phyloP scores from a whole-genome alignment of 331 rosid genomes.

The Acacia concinna region DNA sequence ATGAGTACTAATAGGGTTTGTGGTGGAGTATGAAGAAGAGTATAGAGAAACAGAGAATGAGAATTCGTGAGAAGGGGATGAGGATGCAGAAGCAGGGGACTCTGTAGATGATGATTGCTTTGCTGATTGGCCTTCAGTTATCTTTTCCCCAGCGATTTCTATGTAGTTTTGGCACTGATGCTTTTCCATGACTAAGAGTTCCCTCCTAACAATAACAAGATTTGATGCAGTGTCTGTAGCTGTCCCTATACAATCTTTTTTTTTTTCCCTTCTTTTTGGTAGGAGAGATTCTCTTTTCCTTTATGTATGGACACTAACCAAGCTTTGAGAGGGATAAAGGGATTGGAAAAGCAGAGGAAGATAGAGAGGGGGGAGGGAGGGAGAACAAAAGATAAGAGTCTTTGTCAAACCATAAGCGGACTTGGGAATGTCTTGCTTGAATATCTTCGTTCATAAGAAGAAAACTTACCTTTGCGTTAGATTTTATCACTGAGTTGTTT shows the following conservation, averaged over 20 bases:
- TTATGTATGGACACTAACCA: slow-evolving; percentile 42
- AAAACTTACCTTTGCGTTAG: not conserved
- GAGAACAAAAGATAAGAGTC: slow-evolving; percentile 38
- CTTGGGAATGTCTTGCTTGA: slow-evolving; percentile 43
- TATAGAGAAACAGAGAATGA: slow-evolving; percentile 83
- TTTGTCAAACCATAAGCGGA: slow-evolving; percentile 44
- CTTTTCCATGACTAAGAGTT: slow-evolving; percentile 58
- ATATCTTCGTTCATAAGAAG: not conserved
- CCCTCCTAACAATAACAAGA: slow-evolving; percentile 36
- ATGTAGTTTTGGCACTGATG: slow-evolving; percentile 44
- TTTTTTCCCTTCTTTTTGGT: slow-evolving; percentile 27
- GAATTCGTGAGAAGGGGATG: slow-evolving; percentile 93
- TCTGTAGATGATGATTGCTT: slow-evolving; percentile 27
- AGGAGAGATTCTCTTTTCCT: slow-evolving; percentile 25
- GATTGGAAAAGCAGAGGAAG: slow-evolving; percentile 42
- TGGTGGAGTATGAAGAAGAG: slow-evolving; percentile 47
- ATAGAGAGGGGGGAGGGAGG: slow-evolving; percentile 31
- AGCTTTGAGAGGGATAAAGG: slow-evolving; percentile 50
- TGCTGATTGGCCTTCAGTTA: slow-evolving; percentile 16
- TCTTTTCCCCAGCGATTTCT: slow-evolving; percentile 38
- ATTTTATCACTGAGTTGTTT: not conserved
- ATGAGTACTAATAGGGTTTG: slow-evolving; percentile 18
- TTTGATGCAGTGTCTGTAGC: slow-evolving; percentile 39
- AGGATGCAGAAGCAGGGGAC: slow-evolving; percentile 50
- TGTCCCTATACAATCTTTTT: slow-evolving; percentile 19